Conservation (phyloP, 169 alveolate genomes). For the Eimeria praecox region DNA sequence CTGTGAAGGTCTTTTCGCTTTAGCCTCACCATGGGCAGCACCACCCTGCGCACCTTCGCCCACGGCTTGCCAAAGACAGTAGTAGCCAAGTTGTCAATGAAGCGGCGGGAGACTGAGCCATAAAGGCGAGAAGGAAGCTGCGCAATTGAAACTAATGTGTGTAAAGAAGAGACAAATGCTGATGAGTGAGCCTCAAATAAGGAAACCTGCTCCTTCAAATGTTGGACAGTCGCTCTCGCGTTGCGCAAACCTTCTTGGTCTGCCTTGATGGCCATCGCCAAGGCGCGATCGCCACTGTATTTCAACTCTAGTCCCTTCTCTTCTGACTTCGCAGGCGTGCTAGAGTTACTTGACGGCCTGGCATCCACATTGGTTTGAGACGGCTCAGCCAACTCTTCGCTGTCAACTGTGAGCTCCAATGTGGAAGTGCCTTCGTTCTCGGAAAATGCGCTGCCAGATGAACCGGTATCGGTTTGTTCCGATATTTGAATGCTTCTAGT, state of each 20-base stretch:
- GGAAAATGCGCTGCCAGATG: neutral
- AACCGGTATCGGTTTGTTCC: neutral
- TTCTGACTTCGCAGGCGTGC: neutral
- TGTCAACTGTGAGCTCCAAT: neutral
- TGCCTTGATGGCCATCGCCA: constrained; percentile 3
- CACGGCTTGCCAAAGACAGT: constrained; percentile 35
- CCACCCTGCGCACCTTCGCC: neutral
- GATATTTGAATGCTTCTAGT: neutral
- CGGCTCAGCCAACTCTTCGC: neutral
- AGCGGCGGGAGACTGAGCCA: constrained; percentile 15
- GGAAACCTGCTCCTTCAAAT: constrained; percentile 18
- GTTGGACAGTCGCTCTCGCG: constrained; percentile 36
- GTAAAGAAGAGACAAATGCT: constrained; percentile 25
- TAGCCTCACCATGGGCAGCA: neutral
- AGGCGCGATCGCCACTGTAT: neutral
- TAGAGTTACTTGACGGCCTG: neutral
- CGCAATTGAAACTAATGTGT: constrained; percentile 36
- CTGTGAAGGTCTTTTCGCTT: neutral
- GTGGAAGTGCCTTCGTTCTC: neutral
- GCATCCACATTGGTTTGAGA: neutral
- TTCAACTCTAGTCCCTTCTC: neutral
- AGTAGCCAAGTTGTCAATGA: neutral
- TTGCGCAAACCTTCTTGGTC: constrained; percentile 17
- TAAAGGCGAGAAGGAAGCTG: constrained; percentile 55
- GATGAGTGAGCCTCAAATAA: constrained; percentile 39